Percentiles rank a stretch among this genome's conserved stretches.
phyloP scores from a whole-genome alignment of 345 rosid genomes.

The Hypericum androsaemum region DNA sequence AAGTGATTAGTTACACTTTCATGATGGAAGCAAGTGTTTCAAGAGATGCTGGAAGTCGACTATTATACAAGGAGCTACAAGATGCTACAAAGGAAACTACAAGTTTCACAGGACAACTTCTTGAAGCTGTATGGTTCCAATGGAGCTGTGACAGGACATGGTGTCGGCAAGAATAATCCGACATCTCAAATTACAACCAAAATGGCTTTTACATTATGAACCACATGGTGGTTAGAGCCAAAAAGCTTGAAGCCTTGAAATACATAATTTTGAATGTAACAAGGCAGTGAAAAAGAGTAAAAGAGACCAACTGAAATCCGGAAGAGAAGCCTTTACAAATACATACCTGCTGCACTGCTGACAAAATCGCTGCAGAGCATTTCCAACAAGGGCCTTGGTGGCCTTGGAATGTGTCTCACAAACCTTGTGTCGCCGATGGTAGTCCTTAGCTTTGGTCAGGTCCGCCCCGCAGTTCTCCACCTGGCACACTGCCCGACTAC shows the following conservation, averaged over 20 bases:
- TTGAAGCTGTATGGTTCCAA: too few species aligned
- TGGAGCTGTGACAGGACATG: neutral
- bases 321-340: neutral
- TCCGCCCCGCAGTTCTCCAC: constrained; percentile 92
- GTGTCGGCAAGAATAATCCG: neutral
- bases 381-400: constrained; percentile 74
- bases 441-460: constrained; percentile 87
- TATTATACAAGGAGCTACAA: neutral
- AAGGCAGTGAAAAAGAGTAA: neutral
- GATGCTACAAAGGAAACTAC: neutral
- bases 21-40: neutral
- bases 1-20: too few species aligned
- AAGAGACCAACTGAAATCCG: neutral
- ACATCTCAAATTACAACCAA: too few species aligned
- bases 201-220: too few species aligned
- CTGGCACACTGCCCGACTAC: constrained; percentile 75
- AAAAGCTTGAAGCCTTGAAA: neutral
- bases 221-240: neutral
- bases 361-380: constrained; percentile 92
- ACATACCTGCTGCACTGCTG: constrained; percentile 98
- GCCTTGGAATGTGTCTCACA: constrained; percentile 97
- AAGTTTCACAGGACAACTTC: too few species aligned
- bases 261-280: neutral
- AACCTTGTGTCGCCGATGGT: constrained; percentile 92
- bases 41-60: neutral